Percentiles rank a stretch among this genome's conserved stretches.
Conservation (phyloP, 768 basidiomycete genomes). For the Serendipita sp. region DNA sequence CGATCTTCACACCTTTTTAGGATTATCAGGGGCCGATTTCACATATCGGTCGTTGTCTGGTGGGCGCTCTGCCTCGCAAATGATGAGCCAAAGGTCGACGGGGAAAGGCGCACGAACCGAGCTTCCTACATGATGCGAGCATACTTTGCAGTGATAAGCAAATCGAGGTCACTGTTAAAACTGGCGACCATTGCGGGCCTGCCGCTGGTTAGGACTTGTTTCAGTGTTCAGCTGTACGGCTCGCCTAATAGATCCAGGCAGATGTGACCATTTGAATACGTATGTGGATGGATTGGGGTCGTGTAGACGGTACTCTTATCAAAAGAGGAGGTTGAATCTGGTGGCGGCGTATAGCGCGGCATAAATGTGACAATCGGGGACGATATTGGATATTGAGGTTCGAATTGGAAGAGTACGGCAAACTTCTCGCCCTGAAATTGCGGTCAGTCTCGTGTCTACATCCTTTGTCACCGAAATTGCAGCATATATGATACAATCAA, state of each 20-base stretch:
- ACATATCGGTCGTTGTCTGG: constrained; percentile 72
- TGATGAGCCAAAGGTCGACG: not conserved
- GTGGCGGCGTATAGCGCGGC: constrained; percentile 38
- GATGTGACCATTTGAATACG: constrained; percentile 81
- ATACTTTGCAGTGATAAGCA: constrained; percentile 83
- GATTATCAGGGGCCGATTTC: constrained; percentile 58
- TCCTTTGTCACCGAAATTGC: no score
- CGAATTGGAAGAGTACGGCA: constrained; percentile 69
- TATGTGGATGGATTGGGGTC: constrained; percentile 34
- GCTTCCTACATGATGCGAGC: constrained; percentile 71
- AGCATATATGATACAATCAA: no score
- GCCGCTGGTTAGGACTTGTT: not conserved
- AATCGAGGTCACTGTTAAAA: constrained; percentile 40
- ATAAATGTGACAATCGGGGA: constrained; percentile 80
- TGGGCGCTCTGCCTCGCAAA: constrained; percentile 1
- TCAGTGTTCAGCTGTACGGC: constrained; percentile 76
- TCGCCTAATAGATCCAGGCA: constrained; percentile 84
- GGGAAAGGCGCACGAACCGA: constrained; percentile 22
- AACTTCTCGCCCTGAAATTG: constrained; percentile 49
- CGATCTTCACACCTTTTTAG: constrained; percentile 51
- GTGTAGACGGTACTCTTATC: constrained; percentile 3
- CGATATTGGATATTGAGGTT: constrained; percentile 67
- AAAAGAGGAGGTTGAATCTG: constrained; percentile 53
- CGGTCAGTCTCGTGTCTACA: no score
- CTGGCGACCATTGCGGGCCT: not conserved